Evolutionary conservation across 768 basidiomycete species (phyloP).

Genomic region (Saitozyma podzolica): DNA sequence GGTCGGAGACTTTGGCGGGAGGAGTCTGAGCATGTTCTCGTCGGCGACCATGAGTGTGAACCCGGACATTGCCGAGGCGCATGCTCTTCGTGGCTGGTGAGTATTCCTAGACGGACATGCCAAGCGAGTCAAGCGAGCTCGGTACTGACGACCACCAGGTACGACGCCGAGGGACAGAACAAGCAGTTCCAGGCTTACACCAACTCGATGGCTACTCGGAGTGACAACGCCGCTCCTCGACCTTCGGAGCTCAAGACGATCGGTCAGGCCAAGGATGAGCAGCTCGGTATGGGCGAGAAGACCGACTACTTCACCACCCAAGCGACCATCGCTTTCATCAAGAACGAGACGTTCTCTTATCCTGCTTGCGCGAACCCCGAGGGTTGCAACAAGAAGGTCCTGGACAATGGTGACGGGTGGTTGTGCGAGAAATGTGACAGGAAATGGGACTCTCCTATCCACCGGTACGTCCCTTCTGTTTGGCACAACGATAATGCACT

Average conservation of each 20-base stretch:
- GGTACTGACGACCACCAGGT: conserved; percentile 54
- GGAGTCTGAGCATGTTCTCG: conserved; percentile 79
- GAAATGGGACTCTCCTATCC: conserved; percentile 67
- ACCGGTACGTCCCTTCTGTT: conserved; percentile 64
- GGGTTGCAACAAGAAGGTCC: conserved; percentile 86
- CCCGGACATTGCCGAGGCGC: conserved; percentile 89
- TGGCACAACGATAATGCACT: conserved; percentile 55
- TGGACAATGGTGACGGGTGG: conserved; percentile 69
- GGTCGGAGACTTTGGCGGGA: conserved; percentile 89
- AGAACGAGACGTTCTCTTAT: conserved; percentile 71
- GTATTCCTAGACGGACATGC: conserved; percentile 15
- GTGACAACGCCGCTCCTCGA: conserved; percentile 49
- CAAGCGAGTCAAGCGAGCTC: not conserved
- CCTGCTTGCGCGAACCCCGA: conserved; percentile 75
- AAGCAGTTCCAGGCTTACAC: conserved; percentile 73
- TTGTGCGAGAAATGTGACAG: conserved; percentile 89
- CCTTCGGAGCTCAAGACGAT: conserved; percentile 72
- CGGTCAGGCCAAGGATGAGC: conserved; percentile 72
- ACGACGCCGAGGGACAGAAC: conserved; percentile 67
- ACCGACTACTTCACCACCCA: conserved; percentile 75
- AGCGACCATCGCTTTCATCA: conserved; percentile 86
- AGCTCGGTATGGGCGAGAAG: conserved; percentile 73
- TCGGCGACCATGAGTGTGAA: conserved; percentile 78
- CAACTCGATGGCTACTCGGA: conserved; percentile 54
- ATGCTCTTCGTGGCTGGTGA: conserved; percentile 80